phyloP scores from a whole-genome alignment of 208 protist genomes.

The Leishmania lainsoni region DNA sequence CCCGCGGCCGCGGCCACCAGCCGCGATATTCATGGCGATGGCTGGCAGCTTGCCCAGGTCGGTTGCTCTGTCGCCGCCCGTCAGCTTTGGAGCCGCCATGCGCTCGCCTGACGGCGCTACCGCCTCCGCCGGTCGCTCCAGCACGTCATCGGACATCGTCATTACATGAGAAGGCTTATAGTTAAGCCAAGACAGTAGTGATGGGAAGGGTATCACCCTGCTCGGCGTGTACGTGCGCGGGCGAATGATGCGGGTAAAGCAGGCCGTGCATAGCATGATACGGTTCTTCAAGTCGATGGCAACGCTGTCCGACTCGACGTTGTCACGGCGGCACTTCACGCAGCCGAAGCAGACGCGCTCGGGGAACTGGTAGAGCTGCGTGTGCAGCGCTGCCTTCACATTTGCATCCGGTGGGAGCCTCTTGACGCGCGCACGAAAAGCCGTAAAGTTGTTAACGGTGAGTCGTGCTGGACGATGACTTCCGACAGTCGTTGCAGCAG shows the following conservation, averaged over 20 bases:
- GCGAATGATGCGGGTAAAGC: slow-evolving; percentile 78
- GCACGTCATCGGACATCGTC: slow-evolving; percentile 69
- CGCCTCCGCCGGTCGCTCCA: slow-evolving; percentile 74
- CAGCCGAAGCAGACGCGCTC: slow-evolving; percentile 74
- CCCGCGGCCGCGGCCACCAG: slow-evolving; percentile 20
- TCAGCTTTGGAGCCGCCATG: slow-evolving; percentile 44
- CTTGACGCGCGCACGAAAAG: slow-evolving; percentile 68
- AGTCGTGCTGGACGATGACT: slow-evolving; percentile 35
- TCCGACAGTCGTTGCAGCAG: slow-evolving; percentile 1
- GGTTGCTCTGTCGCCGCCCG: slow-evolving; percentile 46
- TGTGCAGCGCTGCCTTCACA: slow-evolving; percentile 47
- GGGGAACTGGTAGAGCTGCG: slow-evolving; percentile 69
- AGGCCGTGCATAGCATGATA: slow-evolving; percentile 72
- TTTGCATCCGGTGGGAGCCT: slow-evolving; percentile 79
- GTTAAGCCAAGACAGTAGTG: slow-evolving; percentile 82
- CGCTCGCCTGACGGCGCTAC: slow-evolving; percentile 80
- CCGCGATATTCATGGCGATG: slow-evolving; percentile 65
- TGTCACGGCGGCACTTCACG: slow-evolving; percentile 78
- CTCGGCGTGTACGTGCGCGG: slow-evolving; percentile 73
- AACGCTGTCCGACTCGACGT: slow-evolving; percentile 72
- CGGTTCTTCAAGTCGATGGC: slow-evolving; percentile 67
- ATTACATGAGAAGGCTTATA: slow-evolving; percentile 72
- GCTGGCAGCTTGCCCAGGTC: slow-evolving; percentile 61
- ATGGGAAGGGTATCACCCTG: slow-evolving; percentile 82
- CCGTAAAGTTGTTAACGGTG: slow-evolving; percentile 74